Evolutionary conservation across 179 eudicot species (phyloP), one percentile per base, ranked within the genome.

Genomic region (Dionaea muscipula): DNA sequence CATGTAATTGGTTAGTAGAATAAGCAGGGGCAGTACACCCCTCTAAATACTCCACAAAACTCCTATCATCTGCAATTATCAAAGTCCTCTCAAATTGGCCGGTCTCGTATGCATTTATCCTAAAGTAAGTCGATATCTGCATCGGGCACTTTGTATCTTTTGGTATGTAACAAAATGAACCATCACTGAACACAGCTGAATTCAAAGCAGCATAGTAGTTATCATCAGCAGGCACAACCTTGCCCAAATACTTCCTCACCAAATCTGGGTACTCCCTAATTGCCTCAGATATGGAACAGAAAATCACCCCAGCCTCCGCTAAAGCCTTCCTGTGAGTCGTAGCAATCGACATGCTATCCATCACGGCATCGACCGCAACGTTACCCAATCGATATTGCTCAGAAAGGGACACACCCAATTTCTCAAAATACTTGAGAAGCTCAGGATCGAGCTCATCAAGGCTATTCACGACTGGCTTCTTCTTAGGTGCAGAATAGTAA

Each of bases 21-120:
- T 85, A 88, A n/a, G 93, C 81, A 12, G 90, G 96, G 4, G 99
- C 95, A 0, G 94, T 93, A 57, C 99, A 88, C 35, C 99, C 99
- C 66, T 93, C 99, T 54, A 93, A 75, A 56, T 93, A 88, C 81
- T 88, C 93, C 49, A 93, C 99, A 65, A 77, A 84, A 67, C 99
- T 79, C 22, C 85, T 79, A 66, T 84, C 96, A 2, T 93, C 99
- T 3, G 95, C 96, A 51, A 93, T 86, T 57, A 93, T 83, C 64
- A 93, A 71, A 0, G 99, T 93, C 66, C 95, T 79, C 84, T 93
- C 99, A 37, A 93, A 93, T 33, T 84, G 96, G 7, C 96, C 99
- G 0, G 95, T 88, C 47, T 93, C 96, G 72, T 73, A 56, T 0
- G 99, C 96, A 60, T 93, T 93, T 36, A 93, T 93, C 47, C 96